These are phyloP conservation scores for Solanum virginianum DNA, from an alignment of 257 asterid genomes.

Conservation along the genomic window DNA sequence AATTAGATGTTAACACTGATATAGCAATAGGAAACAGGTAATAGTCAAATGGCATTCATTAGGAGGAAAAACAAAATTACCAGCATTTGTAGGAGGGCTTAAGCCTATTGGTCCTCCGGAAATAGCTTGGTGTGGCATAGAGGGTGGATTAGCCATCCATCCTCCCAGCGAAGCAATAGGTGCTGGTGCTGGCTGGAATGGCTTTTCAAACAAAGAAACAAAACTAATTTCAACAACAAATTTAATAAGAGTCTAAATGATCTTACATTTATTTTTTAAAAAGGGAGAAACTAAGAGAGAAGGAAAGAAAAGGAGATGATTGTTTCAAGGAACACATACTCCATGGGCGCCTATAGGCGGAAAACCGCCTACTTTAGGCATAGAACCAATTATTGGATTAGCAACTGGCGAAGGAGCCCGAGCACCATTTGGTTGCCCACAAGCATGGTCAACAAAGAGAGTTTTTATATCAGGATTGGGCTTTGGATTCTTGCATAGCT, in stretches of 20 bases:
- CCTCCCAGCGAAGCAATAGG: constrained; percentile 34
- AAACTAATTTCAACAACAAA: not conserved
- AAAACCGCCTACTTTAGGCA: constrained; percentile 35
- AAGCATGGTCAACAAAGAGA: constrained; percentile 46
- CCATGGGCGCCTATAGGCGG: constrained; percentile 33
- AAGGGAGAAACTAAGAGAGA: not conserved
- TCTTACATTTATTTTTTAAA: not conserved
- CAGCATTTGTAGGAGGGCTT: constrained; percentile 32
- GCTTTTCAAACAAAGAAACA: constrained; percentile 2
- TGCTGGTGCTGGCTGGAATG: constrained; percentile 32
- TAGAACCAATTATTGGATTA: constrained; percentile 19
- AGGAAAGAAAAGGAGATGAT: not conserved
- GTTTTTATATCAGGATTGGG: constrained; percentile 46
- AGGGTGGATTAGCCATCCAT: constrained; percentile 36
- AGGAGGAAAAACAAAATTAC: constrained; percentile 8
- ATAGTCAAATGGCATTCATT: not conserved
- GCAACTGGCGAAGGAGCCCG: constrained; percentile 32
- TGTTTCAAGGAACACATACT: constrained; percentile 22
- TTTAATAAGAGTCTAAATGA: not conserved
- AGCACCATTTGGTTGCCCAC: constrained; percentile 35
- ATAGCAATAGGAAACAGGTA: not conserved
- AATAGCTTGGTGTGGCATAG: constrained; percentile 29
- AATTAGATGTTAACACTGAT: not conserved
- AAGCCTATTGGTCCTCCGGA: constrained; percentile 33
- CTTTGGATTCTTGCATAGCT: constrained; percentile 48